Evolutionary conservation across 768 basidiomycete species (phyloP).

Genomic region (Agaricus bisporus): DNA sequence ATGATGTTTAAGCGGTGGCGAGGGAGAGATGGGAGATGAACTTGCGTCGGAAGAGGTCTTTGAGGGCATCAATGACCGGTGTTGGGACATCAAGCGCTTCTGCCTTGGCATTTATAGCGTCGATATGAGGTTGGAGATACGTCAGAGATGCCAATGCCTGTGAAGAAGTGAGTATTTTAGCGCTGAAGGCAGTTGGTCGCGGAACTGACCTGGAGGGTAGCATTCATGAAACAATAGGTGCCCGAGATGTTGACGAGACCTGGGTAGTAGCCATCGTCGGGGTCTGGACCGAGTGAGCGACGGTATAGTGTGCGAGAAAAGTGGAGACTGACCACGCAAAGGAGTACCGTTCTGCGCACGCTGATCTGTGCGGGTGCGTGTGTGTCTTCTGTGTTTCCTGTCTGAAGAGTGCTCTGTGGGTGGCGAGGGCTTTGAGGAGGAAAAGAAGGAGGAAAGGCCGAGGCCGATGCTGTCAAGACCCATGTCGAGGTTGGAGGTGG

Average conservation of each 20-base stretch:
- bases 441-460: constrained; percentile 58
- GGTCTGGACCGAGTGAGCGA: background rate
- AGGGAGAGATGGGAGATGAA: constrained; percentile 7
- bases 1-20: constrained; percentile 1
- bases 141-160: constrained; percentile 87
- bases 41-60: constrained; percentile 63
- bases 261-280: constrained; percentile 58
- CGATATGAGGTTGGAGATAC: constrained; percentile 77
- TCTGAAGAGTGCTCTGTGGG: constrained; percentile 17
- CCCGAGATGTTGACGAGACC: constrained; percentile 95
- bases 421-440: constrained; percentile 23
- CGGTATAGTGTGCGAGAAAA: background rate
- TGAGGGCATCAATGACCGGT: constrained; percentile 79
- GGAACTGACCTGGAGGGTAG: constrained; percentile 69
- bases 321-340: constrained; percentile 16
- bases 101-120: constrained; percentile 67
- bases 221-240: constrained; percentile 97
- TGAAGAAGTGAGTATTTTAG: background rate
- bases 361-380: constrained; percentile 53
- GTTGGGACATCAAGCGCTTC: constrained; percentile 77
- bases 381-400: constrained; percentile 42
- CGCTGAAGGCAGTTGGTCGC: background rate
- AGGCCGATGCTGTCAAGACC: constrained; percentile 49
- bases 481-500: constrained; percentile 32
- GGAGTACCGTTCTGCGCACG: constrained; percentile 35